Evolutionary conservation across 306 rosid species (phyloP).

Genomic region (Rosa multiflora): DNA sequence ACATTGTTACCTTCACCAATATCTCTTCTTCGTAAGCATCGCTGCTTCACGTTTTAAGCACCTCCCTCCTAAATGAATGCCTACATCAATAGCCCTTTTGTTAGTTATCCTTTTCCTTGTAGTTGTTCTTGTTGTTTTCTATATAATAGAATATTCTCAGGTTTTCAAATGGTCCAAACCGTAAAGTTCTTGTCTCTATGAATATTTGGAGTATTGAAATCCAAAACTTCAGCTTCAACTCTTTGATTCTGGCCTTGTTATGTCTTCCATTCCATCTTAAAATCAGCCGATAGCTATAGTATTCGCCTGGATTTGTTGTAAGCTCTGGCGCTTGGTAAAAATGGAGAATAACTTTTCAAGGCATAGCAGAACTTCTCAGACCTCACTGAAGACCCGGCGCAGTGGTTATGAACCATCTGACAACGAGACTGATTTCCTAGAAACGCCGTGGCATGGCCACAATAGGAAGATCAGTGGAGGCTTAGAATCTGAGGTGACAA

Average conservation of each 20-base stretch:
- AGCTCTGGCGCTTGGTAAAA: neutral
- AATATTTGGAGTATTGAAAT: neutral
- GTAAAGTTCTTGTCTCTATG: neutral
- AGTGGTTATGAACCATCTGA: constrained; percentile 94
- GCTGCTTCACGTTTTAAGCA: constrained; percentile 13
- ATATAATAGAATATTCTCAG: constrained; percentile 10
- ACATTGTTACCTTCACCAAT: constrained; percentile 39
- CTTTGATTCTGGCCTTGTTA: neutral
- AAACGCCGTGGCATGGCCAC: constrained; percentile 50
- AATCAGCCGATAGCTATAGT: neutral
- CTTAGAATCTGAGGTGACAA: constrained; percentile 31
- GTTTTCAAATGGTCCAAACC: neutral
- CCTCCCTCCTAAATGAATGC: constrained; percentile 1
- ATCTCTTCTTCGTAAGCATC: constrained; percentile 48
- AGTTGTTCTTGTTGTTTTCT: constrained; percentile 16
- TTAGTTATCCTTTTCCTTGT: constrained; percentile 22
- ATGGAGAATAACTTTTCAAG: constrained; percentile 20
- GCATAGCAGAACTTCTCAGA: constrained; percentile 28
- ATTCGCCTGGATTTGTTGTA: neutral
- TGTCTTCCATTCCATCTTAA: constrained; percentile 12
- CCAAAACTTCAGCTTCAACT: neutral
- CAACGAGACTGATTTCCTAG: constrained; percentile 72
- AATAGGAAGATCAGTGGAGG: constrained; percentile 23
- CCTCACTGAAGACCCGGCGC: constrained; percentile 50
- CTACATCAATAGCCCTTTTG: constrained; percentile 2